Evolutionary conservation across 371 early-diverging fungal species (phyloP).

Genomic region (Mucor lusitanicus): DNA sequence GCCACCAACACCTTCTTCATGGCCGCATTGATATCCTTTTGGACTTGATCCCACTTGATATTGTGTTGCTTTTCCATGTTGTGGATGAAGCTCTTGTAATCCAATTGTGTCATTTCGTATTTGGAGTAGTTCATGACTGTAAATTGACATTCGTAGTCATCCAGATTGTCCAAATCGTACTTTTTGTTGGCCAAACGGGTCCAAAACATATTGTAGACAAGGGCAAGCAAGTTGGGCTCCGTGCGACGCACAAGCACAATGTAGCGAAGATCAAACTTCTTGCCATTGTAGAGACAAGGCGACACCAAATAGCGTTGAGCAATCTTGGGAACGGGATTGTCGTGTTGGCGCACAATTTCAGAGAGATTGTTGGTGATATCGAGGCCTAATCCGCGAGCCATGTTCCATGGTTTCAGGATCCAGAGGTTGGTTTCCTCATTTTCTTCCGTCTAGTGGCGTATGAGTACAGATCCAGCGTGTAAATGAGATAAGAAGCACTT

Average conservation of each 20-base stretch:
- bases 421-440: conserved; percentile 48
- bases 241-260: conserved; percentile 54
- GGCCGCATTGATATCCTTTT: conserved; percentile 51
- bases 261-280: conserved; percentile 62
- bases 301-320: conserved; percentile 54
- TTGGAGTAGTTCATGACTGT: conserved; percentile 64
- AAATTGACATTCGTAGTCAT: conserved; percentile 62
- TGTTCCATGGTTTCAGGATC: conserved; percentile 62
- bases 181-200: conserved; percentile 62
- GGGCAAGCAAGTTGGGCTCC: conserved; percentile 41
- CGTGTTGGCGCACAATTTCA: conserved; percentile 53
- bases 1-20: conserved; percentile 57
- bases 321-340: conserved; percentile 52
- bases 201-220: conserved; percentile 65
- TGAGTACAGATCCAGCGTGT: too few relatives aligned
- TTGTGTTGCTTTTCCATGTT: conserved; percentile 60
- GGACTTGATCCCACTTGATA: conserved; percentile 49
- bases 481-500: not conserved
- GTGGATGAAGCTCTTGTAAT: conserved; percentile 58
- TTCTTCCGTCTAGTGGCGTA: conserved; percentile 26
- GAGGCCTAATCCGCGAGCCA: conserved; percentile 50
- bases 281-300: conserved; percentile 62
- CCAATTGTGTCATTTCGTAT: conserved; percentile 58
- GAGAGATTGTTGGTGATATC: conserved; percentile 50
- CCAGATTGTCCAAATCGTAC: conserved; percentile 42